Base-by-base conservation (phyloP, 2,329 filamentous ascomycete species). In the Metarhizium anisopliae region DNA sequence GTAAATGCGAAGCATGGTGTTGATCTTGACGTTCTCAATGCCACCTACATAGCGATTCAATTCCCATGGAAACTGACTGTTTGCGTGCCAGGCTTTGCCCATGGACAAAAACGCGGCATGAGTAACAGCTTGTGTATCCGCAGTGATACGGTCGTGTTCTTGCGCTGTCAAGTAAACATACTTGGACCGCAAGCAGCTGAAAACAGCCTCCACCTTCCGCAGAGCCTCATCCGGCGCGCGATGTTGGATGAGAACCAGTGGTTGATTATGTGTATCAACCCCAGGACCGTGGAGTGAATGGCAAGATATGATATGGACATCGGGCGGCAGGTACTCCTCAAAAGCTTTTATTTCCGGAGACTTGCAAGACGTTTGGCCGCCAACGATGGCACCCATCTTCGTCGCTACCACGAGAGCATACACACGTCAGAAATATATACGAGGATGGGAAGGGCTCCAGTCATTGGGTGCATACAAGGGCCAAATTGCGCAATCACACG, bases 1-100 rank as follows among this genome's bases (percentile, higher is more conserved):
- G 76, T 97, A 99, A 74, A 99, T 97, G 64, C 94, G 91, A 62
- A 99, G 77, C 63, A 91, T 97, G 63, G 97, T 85, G 74, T 99
- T 99, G 76, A 97, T 96, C 76, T 99, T 99, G 65, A 97, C 93
- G 70, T 99, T 99, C 72, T 99, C 94, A 66, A 99, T 95, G 53
- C 94, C 95, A 57, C 94, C 94, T 4, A 96, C 84, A 72, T 97
- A 99, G 60, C 94, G 90, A n/a, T 86, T 84, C 50, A 93, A 85
- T 66, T 97, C 93, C 94, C 94, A 99, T 0, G 95, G 94, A 65
- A 97, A 99, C 69, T 99, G 90, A 57, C 86, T 83, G 70, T 95
- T 95, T 36, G 92, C 92, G 62, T 91, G 89, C 95, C 95, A 99
- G 8, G 94, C 94, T 60, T 93, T 95, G 60, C 95, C 94, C 94